Evolutionary conservation across 495 filamentous ascomycete genomes (phyloP).

Genomic region (Penicillium subrubescens): DNA sequence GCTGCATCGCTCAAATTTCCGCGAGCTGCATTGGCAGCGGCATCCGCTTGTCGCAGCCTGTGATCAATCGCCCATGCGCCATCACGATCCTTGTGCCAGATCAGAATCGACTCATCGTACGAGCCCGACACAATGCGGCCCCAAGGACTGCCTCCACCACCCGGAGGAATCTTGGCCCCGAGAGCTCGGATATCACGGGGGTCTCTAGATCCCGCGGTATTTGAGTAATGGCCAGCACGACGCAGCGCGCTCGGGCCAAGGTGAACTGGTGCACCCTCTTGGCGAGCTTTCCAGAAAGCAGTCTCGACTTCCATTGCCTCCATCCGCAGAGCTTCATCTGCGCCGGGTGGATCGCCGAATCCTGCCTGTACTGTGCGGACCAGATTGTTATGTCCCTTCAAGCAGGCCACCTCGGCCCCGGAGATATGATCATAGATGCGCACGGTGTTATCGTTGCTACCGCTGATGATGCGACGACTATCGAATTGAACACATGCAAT

Average conservation of each 20-base stretch:
- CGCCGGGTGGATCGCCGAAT: constrained; percentile 85
- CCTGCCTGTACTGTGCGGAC: constrained; percentile 94
- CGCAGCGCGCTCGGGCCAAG: constrained; percentile 43
- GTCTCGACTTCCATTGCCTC: constrained; percentile 74
- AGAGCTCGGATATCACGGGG: constrained; percentile 76
- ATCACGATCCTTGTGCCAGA: constrained; percentile 84
- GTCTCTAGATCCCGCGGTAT: constrained; percentile 69
- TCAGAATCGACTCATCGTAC: constrained; percentile 92
- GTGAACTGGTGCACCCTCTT: constrained; percentile 56
- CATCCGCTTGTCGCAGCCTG: constrained; percentile 67
- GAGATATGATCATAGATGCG: constrained; percentile 88
- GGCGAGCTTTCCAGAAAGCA: constrained; percentile 69
- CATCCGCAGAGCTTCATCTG: constrained; percentile 66
- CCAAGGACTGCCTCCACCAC: constrained; percentile 83
- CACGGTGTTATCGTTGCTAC: constrained; percentile 92
- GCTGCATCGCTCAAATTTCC: constrained; percentile 25
- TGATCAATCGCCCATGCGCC: constrained; percentile 78
- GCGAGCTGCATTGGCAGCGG: constrained; percentile 47
- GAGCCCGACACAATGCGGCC: constrained; percentile 91
- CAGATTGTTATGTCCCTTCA: constrained; percentile 76
- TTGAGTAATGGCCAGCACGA: constrained; percentile 55
- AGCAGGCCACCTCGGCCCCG: constrained; percentile 82
- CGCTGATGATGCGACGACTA: constrained; percentile 92
- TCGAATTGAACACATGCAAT: constrained; percentile 98
- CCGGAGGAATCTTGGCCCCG: constrained; percentile 83